Conservation (phyloP, 371 early-diverging fungal genomes). For the Rhizopus arrhizus region DNA sequence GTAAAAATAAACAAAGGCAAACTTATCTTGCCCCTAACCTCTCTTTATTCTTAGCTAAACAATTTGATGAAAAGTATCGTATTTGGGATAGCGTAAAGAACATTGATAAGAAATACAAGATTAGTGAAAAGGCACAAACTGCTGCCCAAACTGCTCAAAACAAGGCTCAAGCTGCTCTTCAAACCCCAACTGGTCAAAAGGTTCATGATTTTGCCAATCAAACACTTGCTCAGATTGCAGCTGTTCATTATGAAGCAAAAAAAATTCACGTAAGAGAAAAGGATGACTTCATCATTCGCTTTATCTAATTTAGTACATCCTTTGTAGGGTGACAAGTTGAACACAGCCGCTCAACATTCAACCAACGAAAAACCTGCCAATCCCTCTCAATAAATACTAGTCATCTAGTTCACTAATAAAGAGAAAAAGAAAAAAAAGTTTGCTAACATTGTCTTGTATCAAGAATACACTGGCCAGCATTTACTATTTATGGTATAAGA, state of each 20-base stretch:
- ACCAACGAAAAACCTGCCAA: neutral
- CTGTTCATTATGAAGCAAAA: slow-evolving; percentile 64
- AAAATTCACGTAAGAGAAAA: slow-evolving; percentile 40
- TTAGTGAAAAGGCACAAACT: slow-evolving; percentile 59
- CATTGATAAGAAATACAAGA: slow-evolving; percentile 60
- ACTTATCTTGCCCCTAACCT: too few species aligned
- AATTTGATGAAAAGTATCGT: slow-evolving; percentile 62
- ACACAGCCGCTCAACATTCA: neutral
- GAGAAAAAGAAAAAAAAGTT: too few species aligned
- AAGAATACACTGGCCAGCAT: too few species aligned
- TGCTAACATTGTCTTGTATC: too few species aligned
- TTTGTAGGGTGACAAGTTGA: slow-evolving; percentile 20
- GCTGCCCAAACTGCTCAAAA: slow-evolving; percentile 51
- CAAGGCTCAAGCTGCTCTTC: slow-evolving; percentile 54
- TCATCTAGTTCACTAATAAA: too few species aligned
- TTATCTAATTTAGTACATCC: neutral
- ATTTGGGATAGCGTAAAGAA: slow-evolving; percentile 58
- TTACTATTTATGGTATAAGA: too few species aligned
- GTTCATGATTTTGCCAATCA: slow-evolving; percentile 53
- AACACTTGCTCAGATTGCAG: slow-evolving; percentile 59
- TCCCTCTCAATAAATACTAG: too few species aligned
- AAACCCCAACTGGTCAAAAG: slow-evolving; percentile 64
- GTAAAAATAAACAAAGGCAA: too few species aligned
- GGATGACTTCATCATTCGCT: neutral
- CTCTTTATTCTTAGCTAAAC: slow-evolving; percentile 37